Evolutionary conservation across 345 rosid species (phyloP).

Genomic region (Firmiana major): DNA sequence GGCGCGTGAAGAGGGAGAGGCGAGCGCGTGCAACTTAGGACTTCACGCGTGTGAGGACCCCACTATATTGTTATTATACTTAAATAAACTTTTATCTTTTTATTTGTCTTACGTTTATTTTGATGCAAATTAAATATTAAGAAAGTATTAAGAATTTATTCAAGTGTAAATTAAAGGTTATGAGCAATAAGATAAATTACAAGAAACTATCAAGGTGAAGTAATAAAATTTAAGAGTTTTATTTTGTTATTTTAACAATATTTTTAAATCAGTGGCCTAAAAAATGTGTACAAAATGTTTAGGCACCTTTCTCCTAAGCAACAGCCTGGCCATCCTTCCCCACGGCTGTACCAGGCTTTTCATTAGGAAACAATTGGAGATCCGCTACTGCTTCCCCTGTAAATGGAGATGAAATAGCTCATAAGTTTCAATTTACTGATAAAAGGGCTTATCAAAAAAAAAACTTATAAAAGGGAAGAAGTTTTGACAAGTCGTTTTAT

Average conservation of each 20-base stretch:
- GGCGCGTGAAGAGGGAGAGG: constrained; percentile 25
- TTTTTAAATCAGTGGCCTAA: too few relatives aligned
- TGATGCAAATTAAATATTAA: too few relatives aligned
- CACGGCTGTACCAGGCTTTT: constrained; percentile 14
- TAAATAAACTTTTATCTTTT: too few relatives aligned
- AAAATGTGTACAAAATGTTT: not conserved
- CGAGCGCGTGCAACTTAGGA: constrained; percentile 48
- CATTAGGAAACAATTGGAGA: constrained; percentile 29
- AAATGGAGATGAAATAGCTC: constrained; percentile 15
- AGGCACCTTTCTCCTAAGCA: constrained; percentile 9
- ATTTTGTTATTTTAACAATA: too few relatives aligned
- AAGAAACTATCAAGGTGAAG: too few relatives aligned
- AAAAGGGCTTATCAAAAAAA: too few relatives aligned
- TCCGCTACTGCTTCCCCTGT: constrained; percentile 45
- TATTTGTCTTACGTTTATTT: too few relatives aligned
- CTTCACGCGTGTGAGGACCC: constrained; percentile 47
- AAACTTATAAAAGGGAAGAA: not conserved
- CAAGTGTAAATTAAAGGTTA: too few relatives aligned
- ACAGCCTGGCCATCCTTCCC: constrained; percentile 6
- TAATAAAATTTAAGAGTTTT: too few relatives aligned
- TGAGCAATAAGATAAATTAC: too few relatives aligned
- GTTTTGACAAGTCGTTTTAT: constrained; percentile 6
- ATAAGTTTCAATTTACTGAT: not conserved
- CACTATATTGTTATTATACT: too few relatives aligned
- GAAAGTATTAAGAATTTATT: too few relatives aligned